Base-by-base conservation (phyloP, 129 eudicot species). In the Centella asiatica region DNA sequence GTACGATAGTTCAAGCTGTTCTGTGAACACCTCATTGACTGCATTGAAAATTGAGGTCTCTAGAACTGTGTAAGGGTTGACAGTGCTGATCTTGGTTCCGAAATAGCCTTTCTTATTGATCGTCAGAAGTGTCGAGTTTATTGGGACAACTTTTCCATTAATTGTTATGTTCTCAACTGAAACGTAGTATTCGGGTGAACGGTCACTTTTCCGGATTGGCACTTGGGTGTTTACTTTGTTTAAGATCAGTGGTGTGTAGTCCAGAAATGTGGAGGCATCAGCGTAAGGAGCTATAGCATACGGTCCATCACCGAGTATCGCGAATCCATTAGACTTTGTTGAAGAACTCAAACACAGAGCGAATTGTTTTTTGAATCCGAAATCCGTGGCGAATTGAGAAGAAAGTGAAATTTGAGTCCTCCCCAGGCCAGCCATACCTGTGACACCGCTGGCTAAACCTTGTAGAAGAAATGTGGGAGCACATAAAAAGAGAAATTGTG, bases 391-490 rank as follows among this genome's bases (percentile, higher is more conserved):
- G 15, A 81, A 65, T 27, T 71, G 83, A 29, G 71, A 62, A 29
- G 83, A 83, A 9, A 77, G 47, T 1, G 83, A 69, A 19, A 78
- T 71, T 37, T 29, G 19, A 58, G 67, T 49, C 60, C 78, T 71
- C 52, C 83, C 83, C 1, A 81, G 73, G 27, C 83, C 88, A 10
- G 83, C 88, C 72, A 74, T 71, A 28, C 88, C 88, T 44, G 24
- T 71, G 14, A 71, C 83, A 4, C 80, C 83, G 4, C 29, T 64
- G 4, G 83, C 78, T 7, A 77, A 78, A 22, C 88, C 83, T 40
- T 78, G 74, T 14, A 72, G 14, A 4, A 65, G 24, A 44, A 51
- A 65, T 0, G 70, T 69, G 0, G 88, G 59, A 24, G 66, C 83
- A 28, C 88, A 78, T 10, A 61, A 71, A 33, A 74, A 74, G 56